Evolutionary conservation across 768 basidiomycete species (phyloP), one percentile per base, ranked within the genome.

Genomic region (Leccinellum rugosiceps): DNA sequence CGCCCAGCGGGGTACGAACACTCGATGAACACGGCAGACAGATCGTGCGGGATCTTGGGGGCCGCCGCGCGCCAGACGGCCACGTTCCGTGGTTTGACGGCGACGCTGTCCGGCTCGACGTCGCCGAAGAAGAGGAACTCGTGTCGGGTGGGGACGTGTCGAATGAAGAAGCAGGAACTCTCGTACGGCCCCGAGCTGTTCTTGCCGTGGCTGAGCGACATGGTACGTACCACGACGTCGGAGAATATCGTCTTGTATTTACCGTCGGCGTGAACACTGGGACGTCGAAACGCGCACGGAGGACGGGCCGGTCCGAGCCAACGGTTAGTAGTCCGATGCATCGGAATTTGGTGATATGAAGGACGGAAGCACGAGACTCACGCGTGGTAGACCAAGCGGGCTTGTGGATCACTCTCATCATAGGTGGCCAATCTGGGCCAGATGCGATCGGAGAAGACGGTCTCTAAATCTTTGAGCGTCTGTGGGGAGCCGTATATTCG

Each of bases 91-190:
- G 87, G 87, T 14, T 74, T 71, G 15, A 66, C n/a, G 6, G 89
- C 79, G 48, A 94, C 64, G 50, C 82, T 81, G 74, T 95, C 92
- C 9, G 92, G 91, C 66, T 95, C 92, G 58, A 97, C 87, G 72
- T 96, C 94, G 1, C 96, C 96, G 64, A 97, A 96, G 74, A 98
- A 98, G 35, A 98, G 77, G 62, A 98, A 86, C 70, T 96, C 91
- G 48, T 76, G 79, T 1, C 70, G 71, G 32, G 80, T 78, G 17
- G 78, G 73, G 52, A 90, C 79, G 62, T 89, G 82, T 14, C 85
- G 83, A 63, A 98, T 72, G 71, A 96, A 96, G 76, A 90, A 95
- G 15, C 94, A 96, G 1, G 88, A 76, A 14, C 90, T 90, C 15
- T 86, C 80, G 72, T 97, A 94, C 34, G 73, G 68, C 17, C 82